Evolutionary conservation across 495 filamentous ascomycete species (phyloP), one percentile per base, ranked within the genome.

Genomic region (Lasiosphaeria ovina): DNA sequence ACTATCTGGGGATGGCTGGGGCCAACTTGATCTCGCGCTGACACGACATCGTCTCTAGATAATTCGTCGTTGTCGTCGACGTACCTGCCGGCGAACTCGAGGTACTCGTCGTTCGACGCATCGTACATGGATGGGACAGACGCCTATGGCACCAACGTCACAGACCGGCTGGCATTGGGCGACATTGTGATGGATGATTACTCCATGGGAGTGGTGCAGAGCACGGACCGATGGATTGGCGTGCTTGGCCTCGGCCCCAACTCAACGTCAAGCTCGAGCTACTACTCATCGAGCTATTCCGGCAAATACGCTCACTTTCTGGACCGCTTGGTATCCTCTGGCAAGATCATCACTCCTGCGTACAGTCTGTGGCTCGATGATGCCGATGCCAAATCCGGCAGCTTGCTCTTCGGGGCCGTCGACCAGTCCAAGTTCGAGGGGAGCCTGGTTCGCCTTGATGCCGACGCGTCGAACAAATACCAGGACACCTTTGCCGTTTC

Each of bases 301-400:
- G 59, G 63, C n/a, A 53, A 77, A 0, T 95, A 94, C 67, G 64
- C 82, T 38, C 93, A 91, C 69, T 78, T 95, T 35, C 84, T 89
- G 14, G 77, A 82, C 59, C 75, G 84, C 3, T 77, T 96, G 76
- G 84, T 86, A 16, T 69, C 87, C 34, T 75, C 81, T 34, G 85
- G 83, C 4, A 55, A 86, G 54, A 92, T 92, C 66, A 80, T 85
- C 52, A 86, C 86, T 5, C 82, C 79, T 53, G 90, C 91, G 9
- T 96, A 92, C 70, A 92, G 88, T 61, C 76, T 94, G 14, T 94
- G 89, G 89, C 78, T 94, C 36, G 85, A 93, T 69, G 83, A 89
- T 63, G 44, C 65, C 60, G 77, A 86, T 45, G 79, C 85, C 17
- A 79, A 74, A 24, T 85, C 84, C 3, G 92, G 92, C 24, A 81